Base-by-base conservation (phyloP, 2,329 filamentous ascomycete genomes). In the Chrysoporthe deuterocubensis region DNA sequence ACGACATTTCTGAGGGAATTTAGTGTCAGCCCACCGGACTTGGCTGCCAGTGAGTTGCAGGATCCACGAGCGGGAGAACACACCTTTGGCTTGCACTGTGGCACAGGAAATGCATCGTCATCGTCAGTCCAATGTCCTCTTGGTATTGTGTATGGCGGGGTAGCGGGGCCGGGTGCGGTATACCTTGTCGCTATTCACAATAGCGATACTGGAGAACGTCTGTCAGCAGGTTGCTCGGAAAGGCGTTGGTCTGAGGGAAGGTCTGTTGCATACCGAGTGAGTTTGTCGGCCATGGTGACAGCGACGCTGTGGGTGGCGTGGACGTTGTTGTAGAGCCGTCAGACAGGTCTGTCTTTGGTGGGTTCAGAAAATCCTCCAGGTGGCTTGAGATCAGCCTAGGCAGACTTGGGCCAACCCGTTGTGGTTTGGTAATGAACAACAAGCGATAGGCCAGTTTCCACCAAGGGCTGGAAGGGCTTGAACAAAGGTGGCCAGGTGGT, bases 101-200 rank as follows among this genome's bases (percentile, higher is more conserved):
- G 69, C 71, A 21, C 56, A 42, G 32, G 54, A 40, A 73, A 73
- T 62, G n/a, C 62, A 66, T 74, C 67, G 73, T 74, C 74, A 78
- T 74, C 67, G 74, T 75, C 75, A 78, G 80, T 83, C 76, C 83
- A 54, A 54, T 56, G 63, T 64, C 54, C 65, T 68, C 62, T 50
- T 59, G 50, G 40, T 56, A 43, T 50, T 54, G 66, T 26, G 43
- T 44, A 64, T 70, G 68, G 78, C 77, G 80, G 80, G 79, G 80
- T 78, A 80, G 72, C 71, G 76, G 73, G 72, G 76, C 73, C 71
- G 74, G 76, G 75, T 75, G 76, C 50, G 72, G 78, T 83, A 76
- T 79, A 96, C 93, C 90, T 99, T 98, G 90, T 99, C 96, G 80
- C 88, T 92, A 83, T 95, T 98, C 85, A 99, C 93, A 84, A 99